phyloP scores from a whole-genome alignment of 2,329 filamentous ascomycete genomes.

The Sphaerostilbella broomeana region DNA sequence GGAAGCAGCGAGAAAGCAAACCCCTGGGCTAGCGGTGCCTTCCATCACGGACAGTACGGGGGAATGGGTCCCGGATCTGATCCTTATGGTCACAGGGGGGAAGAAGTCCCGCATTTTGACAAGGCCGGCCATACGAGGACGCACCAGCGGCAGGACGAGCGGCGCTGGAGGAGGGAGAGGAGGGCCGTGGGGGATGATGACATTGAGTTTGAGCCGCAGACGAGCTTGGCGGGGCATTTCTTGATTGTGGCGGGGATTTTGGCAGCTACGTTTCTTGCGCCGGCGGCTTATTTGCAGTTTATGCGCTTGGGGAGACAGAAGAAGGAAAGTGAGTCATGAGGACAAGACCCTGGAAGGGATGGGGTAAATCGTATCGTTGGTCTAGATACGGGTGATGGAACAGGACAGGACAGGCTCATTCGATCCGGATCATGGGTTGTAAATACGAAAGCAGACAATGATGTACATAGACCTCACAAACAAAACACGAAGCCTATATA shows the following conservation, averaged over 20 bases:
- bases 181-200: constrained; percentile 34
- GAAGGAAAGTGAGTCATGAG: constrained; percentile 17
- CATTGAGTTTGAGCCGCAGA: constrained; percentile 36
- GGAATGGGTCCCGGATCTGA: constrained; percentile 57
- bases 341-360: background rate
- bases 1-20: constrained; percentile 5
- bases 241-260: constrained; percentile 44
- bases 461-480: too few relatives aligned
- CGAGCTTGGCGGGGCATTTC: constrained; percentile 39
- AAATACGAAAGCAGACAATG: too few relatives aligned
- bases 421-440: too few relatives aligned
- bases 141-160: constrained; percentile 56
- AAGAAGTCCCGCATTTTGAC: constrained; percentile 68
- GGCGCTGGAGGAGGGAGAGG: constrained; percentile 29
- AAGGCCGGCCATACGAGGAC: constrained; percentile 64
- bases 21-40: constrained; percentile 21
- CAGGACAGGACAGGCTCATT: too few relatives aligned
- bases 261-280: constrained; percentile 39
- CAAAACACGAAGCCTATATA: too few relatives aligned
- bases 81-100: constrained; percentile 39
- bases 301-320: constrained; percentile 28
- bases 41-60: constrained; percentile 14
- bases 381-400: too few relatives aligned
- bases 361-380: too few relatives aligned
- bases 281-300: constrained; percentile 34